Conservation (phyloP, 73 alveolate genomes). For the Uronychia binucleata region DNA sequence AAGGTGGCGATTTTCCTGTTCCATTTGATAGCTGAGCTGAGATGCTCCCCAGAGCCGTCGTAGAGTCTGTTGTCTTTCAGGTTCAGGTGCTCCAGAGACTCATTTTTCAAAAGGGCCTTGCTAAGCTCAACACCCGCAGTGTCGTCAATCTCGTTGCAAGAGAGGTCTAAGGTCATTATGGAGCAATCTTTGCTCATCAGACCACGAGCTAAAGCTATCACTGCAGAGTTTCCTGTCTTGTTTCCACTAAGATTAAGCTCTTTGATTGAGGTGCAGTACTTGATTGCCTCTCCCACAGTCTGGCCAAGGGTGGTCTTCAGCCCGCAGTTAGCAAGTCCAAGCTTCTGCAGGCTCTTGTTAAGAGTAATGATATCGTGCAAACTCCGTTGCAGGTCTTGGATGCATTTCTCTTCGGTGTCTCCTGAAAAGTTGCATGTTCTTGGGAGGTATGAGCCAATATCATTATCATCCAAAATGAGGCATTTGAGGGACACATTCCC, state of each 20-base stretch:
- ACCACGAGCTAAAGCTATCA: neutral
- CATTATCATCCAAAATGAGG: slow-evolving; percentile 44
- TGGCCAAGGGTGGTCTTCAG: neutral
- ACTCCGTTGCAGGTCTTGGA: neutral
- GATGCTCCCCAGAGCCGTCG: neutral
- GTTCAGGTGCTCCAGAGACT: neutral
- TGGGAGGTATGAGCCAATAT: neutral
- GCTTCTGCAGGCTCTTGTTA: slow-evolving; percentile 18
- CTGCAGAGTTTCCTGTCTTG: neutral
- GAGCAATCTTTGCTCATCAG: neutral
- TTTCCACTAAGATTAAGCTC: slow-evolving; percentile 4
- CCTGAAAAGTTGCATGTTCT: neutral
- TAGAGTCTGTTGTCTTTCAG: slow-evolving; percentile 9
- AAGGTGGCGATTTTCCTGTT: neutral
- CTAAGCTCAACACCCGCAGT: neutral
- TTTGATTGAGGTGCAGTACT: neutral
- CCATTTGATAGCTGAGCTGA: neutral
- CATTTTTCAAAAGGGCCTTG: neutral
- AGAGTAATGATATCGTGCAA: neutral
- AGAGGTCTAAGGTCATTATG: neutral
- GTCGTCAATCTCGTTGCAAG: slow-evolving; percentile 11
- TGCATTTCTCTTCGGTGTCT: neutral
- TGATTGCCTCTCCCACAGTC: slow-evolving; percentile 1
- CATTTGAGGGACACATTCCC: slow-evolving; percentile 42
- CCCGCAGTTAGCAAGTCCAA: slow-evolving; percentile 11